phyloP scores from a whole-genome alignment of 345 rosid species.

The Brassica nigra region DNA sequence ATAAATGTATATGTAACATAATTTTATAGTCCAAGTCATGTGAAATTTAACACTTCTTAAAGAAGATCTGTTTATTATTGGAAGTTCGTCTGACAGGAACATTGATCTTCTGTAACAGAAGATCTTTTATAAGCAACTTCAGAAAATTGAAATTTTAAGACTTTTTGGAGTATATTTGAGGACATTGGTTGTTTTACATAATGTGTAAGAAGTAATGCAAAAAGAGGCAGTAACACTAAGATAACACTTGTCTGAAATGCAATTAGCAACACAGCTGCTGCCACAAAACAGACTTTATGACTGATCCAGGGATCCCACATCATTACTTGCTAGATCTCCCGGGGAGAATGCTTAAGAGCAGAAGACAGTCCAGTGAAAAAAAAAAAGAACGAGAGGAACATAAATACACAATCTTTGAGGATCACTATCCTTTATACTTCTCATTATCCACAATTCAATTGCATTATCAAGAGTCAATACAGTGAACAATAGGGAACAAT shows the following conservation, averaged over 20 bases:
- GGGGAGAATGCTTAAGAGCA: neutral
- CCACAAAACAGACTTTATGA: slow-evolving; percentile 16
- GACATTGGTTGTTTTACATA: neutral
- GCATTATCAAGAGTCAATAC: neutral
- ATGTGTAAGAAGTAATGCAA: neutral
- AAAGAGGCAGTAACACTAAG: neutral
- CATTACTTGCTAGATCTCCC: neutral
- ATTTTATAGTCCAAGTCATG: neutral
- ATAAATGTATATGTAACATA: slow-evolving; percentile 13
- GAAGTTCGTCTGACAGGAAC: neutral
- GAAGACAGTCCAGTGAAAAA: neutral
- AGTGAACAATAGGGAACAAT: neutral
- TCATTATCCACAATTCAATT: neutral
- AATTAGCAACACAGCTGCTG: neutral
- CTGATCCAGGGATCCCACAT: neutral
- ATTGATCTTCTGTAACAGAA: neutral
- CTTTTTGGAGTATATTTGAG: neutral
- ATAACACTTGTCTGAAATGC: neutral
- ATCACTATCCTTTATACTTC: neutral
- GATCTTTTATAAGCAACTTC: neutral
- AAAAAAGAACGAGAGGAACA: neutral
- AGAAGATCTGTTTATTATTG: slow-evolving; percentile 1
- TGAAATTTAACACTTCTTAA: neutral
- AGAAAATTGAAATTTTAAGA: neutral
- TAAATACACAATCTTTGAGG: neutral